Evolutionary conservation across 306 rosid species (phyloP).

Genomic region (Castanea mollissima): DNA sequence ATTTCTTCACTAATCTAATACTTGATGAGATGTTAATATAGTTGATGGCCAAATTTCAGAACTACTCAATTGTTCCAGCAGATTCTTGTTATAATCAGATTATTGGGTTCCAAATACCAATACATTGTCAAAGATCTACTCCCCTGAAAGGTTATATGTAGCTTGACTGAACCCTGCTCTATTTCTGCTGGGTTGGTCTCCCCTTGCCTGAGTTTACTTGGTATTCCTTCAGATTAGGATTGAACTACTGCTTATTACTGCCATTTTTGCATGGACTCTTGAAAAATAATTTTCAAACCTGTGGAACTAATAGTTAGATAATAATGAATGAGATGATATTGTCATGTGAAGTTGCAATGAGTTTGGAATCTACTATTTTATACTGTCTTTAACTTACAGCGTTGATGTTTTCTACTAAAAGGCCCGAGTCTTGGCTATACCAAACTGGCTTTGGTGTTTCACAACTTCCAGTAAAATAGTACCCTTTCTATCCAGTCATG

Average conservation of each 20-base stretch:
- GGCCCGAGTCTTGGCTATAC: not conserved
- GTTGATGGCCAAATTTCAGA: too few species aligned
- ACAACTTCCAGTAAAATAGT: not conserved
- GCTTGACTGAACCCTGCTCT: not conserved
- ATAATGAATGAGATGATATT: not conserved
- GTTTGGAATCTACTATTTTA: not conserved
- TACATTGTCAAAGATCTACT: not conserved
- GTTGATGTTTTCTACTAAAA: not conserved
- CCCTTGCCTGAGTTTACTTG: not conserved
- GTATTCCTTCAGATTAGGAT: not conserved
- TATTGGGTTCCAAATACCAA: not conserved
- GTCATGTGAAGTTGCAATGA: not conserved
- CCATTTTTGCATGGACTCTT: not conserved
- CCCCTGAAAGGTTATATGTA: not conserved
- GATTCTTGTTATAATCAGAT: not conserved
- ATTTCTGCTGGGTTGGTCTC: not conserved
- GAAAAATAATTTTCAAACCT: not conserved
- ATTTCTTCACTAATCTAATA: too few species aligned
- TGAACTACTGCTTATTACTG: not conserved
- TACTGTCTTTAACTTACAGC: not conserved
- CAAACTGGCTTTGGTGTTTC: not conserved
- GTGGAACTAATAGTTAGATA: not conserved
- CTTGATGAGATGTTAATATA: too few species aligned
- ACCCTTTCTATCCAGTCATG: not conserved
- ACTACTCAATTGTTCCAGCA: not conserved